A percentile compares a stretch with the other conserved stretches of the same genome.
Conservation (phyloP, 2,329 filamentous ascomycete genomes). For the Moelleriella libera region DNA sequence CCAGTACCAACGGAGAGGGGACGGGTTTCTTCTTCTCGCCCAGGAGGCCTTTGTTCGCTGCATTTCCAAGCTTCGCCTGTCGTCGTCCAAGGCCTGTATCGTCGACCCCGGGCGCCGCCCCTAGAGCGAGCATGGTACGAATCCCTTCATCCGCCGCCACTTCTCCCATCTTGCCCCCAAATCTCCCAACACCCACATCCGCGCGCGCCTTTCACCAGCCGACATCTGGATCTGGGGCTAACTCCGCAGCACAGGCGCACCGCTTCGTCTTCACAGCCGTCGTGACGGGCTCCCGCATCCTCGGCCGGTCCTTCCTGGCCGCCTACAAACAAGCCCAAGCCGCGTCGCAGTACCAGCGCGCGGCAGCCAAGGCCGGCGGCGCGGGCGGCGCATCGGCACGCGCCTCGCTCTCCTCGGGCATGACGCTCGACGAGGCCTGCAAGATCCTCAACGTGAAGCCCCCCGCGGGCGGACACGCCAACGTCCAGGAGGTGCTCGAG, state of each 20-base stretch:
- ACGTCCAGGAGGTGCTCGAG: slow-evolving; percentile 66
- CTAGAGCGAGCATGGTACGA: too few species aligned
- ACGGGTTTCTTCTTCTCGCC: too few species aligned
- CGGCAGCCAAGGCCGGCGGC: slow-evolving; percentile 43
- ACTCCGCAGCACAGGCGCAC: slow-evolving; percentile 51
- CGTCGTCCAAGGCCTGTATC: too few species aligned
- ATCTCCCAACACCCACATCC: too few species aligned
- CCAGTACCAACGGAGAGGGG: too few species aligned
- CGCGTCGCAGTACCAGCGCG: slow-evolving; percentile 66
- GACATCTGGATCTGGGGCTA: too few species aligned
- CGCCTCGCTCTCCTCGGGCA: slow-evolving; percentile 48
- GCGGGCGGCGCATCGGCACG: slow-evolving; percentile 33
- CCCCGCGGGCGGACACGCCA: slow-evolving; percentile 56
- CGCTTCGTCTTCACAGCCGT: slow-evolving; percentile 81
- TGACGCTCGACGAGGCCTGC: slow-evolving; percentile 93
- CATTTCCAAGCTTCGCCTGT: too few species aligned
- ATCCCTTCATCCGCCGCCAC: too few species aligned
- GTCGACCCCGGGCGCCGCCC: too few species aligned
- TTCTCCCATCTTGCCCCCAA: too few species aligned
- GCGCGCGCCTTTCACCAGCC: too few species aligned
- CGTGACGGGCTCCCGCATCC: slow-evolving; percentile 76
- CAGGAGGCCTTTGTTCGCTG: too few species aligned
- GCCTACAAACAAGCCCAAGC: slow-evolving; percentile 93
- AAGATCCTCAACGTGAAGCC: slow-evolving; percentile 94
- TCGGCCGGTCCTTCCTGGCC: slow-evolving; percentile 84